Evolutionary conservation across 805 yeast genomes (phyloP).

Genomic region (Kodamaea kaohsiungensis): DNA sequence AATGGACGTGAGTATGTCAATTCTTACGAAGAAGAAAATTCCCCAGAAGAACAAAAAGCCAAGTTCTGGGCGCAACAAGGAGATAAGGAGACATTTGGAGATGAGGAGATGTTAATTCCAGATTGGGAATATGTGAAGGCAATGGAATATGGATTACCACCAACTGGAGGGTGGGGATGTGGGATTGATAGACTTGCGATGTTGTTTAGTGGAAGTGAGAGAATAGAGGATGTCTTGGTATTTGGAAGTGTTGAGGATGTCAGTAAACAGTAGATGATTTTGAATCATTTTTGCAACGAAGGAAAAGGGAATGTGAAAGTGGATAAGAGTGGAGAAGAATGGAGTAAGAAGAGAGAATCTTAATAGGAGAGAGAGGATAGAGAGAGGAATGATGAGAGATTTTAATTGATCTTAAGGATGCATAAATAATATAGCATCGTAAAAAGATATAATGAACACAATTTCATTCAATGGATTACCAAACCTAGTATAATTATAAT

Average conservation of each 20-base stretch:
- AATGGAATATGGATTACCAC: slow-evolving; percentile 94
- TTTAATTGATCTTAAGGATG: too few species aligned
- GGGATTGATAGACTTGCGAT: slow-evolving; percentile 89
- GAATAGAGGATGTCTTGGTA: slow-evolving; percentile 75
- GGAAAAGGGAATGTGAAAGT: not conserved
- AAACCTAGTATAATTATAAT: too few species aligned
- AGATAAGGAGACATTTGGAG: slow-evolving; percentile 49
- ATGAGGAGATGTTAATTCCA: slow-evolving; percentile 64
- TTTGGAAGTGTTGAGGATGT: slow-evolving; percentile 79
- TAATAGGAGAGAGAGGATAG: too few species aligned
- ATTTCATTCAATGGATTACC: too few species aligned
- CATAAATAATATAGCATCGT: too few species aligned
- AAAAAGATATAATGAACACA: too few species aligned
- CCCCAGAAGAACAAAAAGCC: slow-evolving; percentile 66
- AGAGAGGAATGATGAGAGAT: too few species aligned
- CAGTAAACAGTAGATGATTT: slow-evolving; percentile 47
- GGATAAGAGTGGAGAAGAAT: not conserved
- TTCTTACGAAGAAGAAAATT: slow-evolving; percentile 96
- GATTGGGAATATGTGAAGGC: slow-evolving; percentile 71
- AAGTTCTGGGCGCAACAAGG: slow-evolving; percentile 65
- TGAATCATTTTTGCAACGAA: not conserved
- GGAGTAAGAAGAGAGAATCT: too few species aligned
- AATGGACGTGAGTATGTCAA: slow-evolving; percentile 80
- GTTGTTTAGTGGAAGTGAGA: slow-evolving; percentile 61
- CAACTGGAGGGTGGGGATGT: slow-evolving; percentile 98